These are phyloP conservation scores for Penicillium coffeae DNA, from an alignment of 495 filamentous ascomycete genomes.

Conservation along the genomic window DNA sequence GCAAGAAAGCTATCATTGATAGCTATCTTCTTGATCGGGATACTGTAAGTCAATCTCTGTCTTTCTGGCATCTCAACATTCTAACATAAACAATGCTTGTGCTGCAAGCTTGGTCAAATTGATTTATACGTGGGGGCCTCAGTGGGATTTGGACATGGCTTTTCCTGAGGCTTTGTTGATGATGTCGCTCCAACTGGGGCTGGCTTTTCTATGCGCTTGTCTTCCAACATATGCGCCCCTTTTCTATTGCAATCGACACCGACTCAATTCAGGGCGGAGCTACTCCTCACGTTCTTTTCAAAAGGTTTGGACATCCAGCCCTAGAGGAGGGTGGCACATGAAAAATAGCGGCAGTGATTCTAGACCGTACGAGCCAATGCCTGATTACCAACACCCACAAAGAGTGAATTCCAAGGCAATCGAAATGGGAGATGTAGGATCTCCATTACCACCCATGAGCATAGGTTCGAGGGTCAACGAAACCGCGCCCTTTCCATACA, in stretches of 20 bases:
- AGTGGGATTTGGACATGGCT: neutral
- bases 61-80: neutral
- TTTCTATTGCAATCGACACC: no score
- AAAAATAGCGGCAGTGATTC: neutral
- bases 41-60: neutral
- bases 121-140: neutral
- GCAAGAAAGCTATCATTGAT: neutral
- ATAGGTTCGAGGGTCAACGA: no score
- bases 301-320: no score
- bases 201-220: neutral
- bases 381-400: neutral
- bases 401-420: neutral
- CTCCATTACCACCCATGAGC: neutral
- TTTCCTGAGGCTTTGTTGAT: neutral
- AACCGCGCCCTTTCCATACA: no score
- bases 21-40: neutral
- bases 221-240: neutral
- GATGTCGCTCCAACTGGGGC: neutral
- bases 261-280: no score
- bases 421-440: neutral
- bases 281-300: no score
- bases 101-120: neutral
- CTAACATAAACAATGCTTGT: neutral
- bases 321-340: no score
- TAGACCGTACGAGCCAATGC: neutral